These are phyloP conservation scores for Marasmius oreades DNA, from an alignment of 1,284 basidiomycete genomes.

Conservation along the genomic window DNA sequence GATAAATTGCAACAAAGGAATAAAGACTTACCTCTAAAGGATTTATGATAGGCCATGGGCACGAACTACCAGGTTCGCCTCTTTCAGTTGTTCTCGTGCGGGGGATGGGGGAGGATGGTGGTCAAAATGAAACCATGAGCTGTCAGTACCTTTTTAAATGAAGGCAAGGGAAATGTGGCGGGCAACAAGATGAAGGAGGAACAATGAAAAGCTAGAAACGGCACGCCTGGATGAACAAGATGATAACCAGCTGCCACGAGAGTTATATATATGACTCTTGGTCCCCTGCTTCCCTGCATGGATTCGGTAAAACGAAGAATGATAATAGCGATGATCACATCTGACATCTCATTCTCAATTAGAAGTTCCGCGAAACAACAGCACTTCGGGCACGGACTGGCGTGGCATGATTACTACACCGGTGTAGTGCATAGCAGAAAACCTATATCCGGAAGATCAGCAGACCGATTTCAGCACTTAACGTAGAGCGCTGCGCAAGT, in stretches of 20 bases:
- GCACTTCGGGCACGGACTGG: neutral
- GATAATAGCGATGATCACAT: slow-evolving; percentile 1
- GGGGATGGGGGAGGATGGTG: neutral
- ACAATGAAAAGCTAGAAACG: slow-evolving; percentile 1
- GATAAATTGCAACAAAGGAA: neutral
- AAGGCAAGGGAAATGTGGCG: neutral
- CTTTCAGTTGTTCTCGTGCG: neutral
- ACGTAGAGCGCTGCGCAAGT: too few species aligned
- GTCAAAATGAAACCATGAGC: neutral
- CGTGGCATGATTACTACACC: neutral
- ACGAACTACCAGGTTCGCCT: neutral
- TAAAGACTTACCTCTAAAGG: neutral
- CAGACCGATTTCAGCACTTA: neutral
- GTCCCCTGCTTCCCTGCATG: neutral
- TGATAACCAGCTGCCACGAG: neutral
- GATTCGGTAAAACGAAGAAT: slow-evolving; percentile 4
- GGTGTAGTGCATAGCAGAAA: neutral
- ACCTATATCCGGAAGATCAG: slow-evolving; percentile 12
- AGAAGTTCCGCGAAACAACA: neutral
- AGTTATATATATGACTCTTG: neutral
- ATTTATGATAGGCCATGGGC: neutral
- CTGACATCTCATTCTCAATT: neutral
- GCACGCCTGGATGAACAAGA: neutral
- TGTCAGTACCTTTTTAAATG: neutral
- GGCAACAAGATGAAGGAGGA: neutral